Evolutionary conservation across 805 yeast species (phyloP), one percentile per base, ranked within the genome.

Genomic region (Kuraishia floccosa): DNA sequence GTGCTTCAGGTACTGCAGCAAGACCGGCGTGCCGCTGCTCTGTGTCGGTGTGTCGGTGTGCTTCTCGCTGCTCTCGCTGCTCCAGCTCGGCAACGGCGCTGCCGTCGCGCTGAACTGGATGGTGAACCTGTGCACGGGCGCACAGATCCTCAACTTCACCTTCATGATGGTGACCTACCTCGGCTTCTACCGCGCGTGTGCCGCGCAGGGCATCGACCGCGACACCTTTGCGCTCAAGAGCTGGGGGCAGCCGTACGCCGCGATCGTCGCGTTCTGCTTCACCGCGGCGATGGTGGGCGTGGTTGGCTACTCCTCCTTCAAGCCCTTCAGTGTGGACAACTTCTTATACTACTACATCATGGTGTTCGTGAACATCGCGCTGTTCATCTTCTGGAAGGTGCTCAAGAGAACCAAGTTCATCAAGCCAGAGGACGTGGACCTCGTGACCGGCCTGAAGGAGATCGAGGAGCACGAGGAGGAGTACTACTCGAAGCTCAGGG

Each of bases 291-390:
- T 82, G 83, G 46, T 70, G 42, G 52, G 72, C 50, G 54, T 74
- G 16, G 72, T 70, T 36, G 94, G 94, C 4, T 84, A 80, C 54
- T 56, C 67, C 3, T 81, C 75, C 2, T 82, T 84, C 52, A 49
- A 76, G 28, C 74, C 76, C 10, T 83, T 79, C 4, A 50, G 62
- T 12, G 62, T 64, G 14, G 62, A 74, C 35, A 56, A 63, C 5
- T 84, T 84, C 54, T 58, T 82, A 41, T 79, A 72, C 52, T 68
- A 69, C 43, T 84, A 84, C 46, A 58, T 84, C 36, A 76, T 80
- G 76, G 64, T 83, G 9, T 81, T 81, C 35, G 50, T 73, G 30
- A 64, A 63, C 35, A 43, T 72, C 21, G 63, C 42, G 1, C 51
- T 72, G n/a, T 75, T 56, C 36, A 17, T 68, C 7, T 47, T 53